Evolutionary conservation across 108 stramenopile genomes (phyloP).

Genomic region (Mayamaea pseudoterrestris): DNA sequence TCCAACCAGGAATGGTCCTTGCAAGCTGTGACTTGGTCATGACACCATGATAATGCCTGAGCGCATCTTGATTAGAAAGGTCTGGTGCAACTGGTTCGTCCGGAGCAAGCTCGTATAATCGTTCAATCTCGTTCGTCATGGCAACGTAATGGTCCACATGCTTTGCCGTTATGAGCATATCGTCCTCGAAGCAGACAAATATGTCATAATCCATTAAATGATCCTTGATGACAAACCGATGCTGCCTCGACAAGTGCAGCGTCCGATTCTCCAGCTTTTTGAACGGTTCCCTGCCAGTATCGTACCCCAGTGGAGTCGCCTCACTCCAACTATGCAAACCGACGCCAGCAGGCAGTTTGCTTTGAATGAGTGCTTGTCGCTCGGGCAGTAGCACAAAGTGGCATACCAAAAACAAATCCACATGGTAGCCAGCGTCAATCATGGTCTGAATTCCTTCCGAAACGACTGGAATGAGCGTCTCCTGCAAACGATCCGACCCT

Average conservation of each 20-base stretch:
- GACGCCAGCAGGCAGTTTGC: slow-evolving; percentile 33
- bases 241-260: slow-evolving; percentile 57
- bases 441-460: slow-evolving; percentile 53
- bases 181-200: slow-evolving; percentile 73
- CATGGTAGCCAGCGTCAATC: slow-evolving; percentile 42
- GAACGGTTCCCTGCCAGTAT: slow-evolving; percentile 20
- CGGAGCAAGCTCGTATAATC: slow-evolving; percentile 42
- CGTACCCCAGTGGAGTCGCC: slow-evolving; percentile 35
- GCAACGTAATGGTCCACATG: slow-evolving; percentile 53
- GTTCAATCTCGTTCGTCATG: slow-evolving; percentile 37
- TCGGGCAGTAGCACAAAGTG: slow-evolving; percentile 37
- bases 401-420: slow-evolving; percentile 55
- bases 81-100: slow-evolving; percentile 1
- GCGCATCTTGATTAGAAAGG: not conserved
- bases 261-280: slow-evolving; percentile 11
- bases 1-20: slow-evolving; percentile 55
- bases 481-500: slow-evolving; percentile 26
- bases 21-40: slow-evolving; percentile 44
- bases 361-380: slow-evolving; percentile 31
- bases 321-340: slow-evolving; percentile 59
- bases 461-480: slow-evolving; percentile 56
- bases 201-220: slow-evolving; percentile 64
- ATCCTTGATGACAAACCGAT: slow-evolving; percentile 72
- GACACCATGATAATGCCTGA: slow-evolving; percentile 1
- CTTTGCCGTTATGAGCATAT: slow-evolving; percentile 64